Percentiles rank a stretch among this genome's conserved stretches.
phyloP scores from a whole-genome alignment of 139 green algal species.

The Picochlorum sp. region DNA sequence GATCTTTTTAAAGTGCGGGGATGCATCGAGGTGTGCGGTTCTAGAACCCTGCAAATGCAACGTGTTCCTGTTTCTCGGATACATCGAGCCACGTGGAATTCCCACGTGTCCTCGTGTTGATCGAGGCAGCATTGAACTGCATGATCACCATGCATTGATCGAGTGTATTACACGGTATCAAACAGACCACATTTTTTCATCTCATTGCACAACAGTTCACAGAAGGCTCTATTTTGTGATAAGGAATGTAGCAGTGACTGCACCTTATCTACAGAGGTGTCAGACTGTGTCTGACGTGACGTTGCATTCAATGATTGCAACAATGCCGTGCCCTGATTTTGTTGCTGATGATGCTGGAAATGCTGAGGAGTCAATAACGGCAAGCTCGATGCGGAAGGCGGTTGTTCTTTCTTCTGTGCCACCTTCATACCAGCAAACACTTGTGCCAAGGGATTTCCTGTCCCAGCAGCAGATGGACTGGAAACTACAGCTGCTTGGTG shows the following conservation, averaged over 20 bases:
- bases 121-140: background rate
- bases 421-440: constrained; percentile 23
- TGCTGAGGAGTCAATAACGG: constrained; percentile 41
- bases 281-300: background rate
- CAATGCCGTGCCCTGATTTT: constrained; percentile 2
- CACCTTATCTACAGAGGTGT: constrained; percentile 10
- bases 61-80: too few species aligned
- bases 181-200: constrained; percentile 11
- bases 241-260: constrained; percentile 16
- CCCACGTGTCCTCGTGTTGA: too few species aligned
- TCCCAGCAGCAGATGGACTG: background rate
- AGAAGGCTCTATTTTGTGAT: constrained; percentile 25
- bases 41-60: too few species aligned
- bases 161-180: background rate
- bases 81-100: too few species aligned
- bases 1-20: too few species aligned
- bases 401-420: background rate
- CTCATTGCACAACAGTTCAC: constrained; percentile 14
- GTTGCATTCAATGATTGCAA: background rate
- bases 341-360: constrained; percentile 10
- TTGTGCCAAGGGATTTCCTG: constrained; percentile 4
- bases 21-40: too few species aligned
- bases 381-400: constrained; percentile 6
- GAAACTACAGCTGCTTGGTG: background rate
- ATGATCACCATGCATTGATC: background rate